phyloP scores from a whole-genome alignment of 192 early-diverging fungal genomes.

The Backusella westeae region DNA sequence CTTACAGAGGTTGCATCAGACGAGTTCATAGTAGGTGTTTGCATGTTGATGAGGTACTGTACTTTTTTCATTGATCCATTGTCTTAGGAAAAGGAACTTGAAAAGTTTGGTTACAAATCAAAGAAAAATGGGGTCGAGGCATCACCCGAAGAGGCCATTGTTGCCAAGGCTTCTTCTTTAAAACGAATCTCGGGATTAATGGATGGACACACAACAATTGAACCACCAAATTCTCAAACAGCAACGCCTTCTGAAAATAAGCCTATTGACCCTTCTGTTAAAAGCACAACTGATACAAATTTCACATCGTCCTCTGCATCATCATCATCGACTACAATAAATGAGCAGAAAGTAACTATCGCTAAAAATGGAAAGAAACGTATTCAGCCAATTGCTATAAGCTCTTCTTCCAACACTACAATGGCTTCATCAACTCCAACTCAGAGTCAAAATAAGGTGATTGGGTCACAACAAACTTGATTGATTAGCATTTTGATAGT shows the following conservation, averaged over 20 bases:
- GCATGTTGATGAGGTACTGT: not conserved
- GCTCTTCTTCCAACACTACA: conserved; percentile 4
- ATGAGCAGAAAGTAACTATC: conserved; percentile 58
- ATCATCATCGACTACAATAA: not conserved
- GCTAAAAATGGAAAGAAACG: conserved; percentile 83
- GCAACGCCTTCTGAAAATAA: not conserved
- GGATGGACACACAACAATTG: conserved; percentile 17
- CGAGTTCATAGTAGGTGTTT: conserved; percentile 60
- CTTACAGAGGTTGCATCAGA: conserved; percentile 61
- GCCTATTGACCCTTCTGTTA: not conserved
- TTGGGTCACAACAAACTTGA: not conserved
- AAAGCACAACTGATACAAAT: not conserved
- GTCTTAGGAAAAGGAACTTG: conserved; percentile 38
- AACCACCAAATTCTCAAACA: not conserved
- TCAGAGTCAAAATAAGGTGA: not conserved
- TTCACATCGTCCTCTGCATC: conserved; percentile 11
- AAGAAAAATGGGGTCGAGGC: conserved; percentile 45
- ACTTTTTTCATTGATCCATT: not conserved
- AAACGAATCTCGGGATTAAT: conserved; percentile 31
- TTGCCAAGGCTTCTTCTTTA: conserved; percentile 18
- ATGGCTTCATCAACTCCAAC: not conserved
- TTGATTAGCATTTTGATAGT: not conserved
- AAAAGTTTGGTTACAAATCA: conserved; percentile 46
- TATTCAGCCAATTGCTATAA: conserved; percentile 63
- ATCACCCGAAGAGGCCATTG: conserved; percentile 58